These are phyloP conservation scores for Ogataea polymorpha DNA, from an alignment of 805 yeast genomes.

Conservation along the genomic window DNA sequence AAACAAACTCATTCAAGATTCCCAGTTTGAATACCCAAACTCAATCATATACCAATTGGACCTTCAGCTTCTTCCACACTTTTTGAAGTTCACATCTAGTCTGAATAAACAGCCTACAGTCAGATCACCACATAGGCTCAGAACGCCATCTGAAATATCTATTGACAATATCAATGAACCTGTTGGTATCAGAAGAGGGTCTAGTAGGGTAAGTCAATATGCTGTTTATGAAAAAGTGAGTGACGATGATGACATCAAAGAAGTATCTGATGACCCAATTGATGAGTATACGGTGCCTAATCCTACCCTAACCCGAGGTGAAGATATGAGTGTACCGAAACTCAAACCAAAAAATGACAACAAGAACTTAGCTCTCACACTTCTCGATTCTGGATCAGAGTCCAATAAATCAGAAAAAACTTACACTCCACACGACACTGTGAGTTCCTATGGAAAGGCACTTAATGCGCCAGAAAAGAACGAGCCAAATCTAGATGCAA, in stretches of 20 bases:
- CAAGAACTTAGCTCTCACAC: not conserved
- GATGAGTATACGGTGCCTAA: too few species aligned
- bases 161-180: not conserved
- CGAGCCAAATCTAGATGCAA: too few species aligned
- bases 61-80: slow-evolving; percentile 24
- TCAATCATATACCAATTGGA: slow-evolving; percentile 38
- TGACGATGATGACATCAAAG: slow-evolving; percentile 11
- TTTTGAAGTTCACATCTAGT: slow-evolving; percentile 15
- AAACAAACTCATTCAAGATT: slow-evolving; percentile 26
- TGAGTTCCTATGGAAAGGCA: too few species aligned
- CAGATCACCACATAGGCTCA: not conserved
- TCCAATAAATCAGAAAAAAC: too few species aligned
- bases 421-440: too few species aligned
- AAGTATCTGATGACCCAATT: not conserved
- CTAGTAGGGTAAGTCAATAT: slow-evolving; percentile 18
- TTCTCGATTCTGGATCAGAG: too few species aligned
- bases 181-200: slow-evolving; percentile 1
- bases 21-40: slow-evolving; percentile 30
- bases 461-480: too few species aligned
- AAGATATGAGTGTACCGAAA: too few species aligned
- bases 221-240: slow-evolving; percentile 20
- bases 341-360: not conserved
- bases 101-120: not conserved
- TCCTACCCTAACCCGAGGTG: too few species aligned
- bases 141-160: not conserved